Base-by-base conservation (phyloP, 805 yeast species). In the Blastobotrys terrestris region DNA sequence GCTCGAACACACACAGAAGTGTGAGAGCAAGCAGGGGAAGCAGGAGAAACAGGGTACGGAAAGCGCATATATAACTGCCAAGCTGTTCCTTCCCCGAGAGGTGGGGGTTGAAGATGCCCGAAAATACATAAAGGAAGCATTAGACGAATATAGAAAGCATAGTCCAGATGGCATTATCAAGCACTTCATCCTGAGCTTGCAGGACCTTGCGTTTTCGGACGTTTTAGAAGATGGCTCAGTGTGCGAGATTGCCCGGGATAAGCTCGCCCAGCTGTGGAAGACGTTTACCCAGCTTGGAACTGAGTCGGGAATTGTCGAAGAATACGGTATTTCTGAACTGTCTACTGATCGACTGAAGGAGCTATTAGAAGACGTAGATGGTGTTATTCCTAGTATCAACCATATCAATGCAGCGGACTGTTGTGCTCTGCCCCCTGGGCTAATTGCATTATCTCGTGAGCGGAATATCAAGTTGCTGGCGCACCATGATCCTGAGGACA, bases 371-470 rank as follows among this genome's bases (percentile, higher is more conserved):
- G 35, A 35, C 26, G 31, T 55, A 31, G 46, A 58, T 13, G 47
- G 41, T 19, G 44, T 7, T 26, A 35, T 44, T 20, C 63, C 62
- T 3, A 16, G 51, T 7, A 55, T 66, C 5, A 64, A 67, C 52
- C 69, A 65, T 47, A 63, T 68, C 50, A 64, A 67, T 46, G 64
- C 68, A 18, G 58, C 59, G 15, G 71, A 67, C 46, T 68, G 72
- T 58, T 67, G 71, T 50, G 68, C 64, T 11, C 60, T 68, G 19
- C 71, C 72, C 2, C 64, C 66, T 8, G 62, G 65, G 15, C 57
- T 68, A 18, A 51, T 66, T 15, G 46, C 50, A 15, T 52, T 67
- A 15, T 61, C 69, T 14, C 57, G 59, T 43, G 57, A 58, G 11
- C 60, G 58, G 14, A 56, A 56, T 13, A 63, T 68, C 50, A 55